Evolutionary conservation across 2,329 filamentous ascomycete species (phyloP).

Genomic region (Sporothrix schenckii): DNA sequence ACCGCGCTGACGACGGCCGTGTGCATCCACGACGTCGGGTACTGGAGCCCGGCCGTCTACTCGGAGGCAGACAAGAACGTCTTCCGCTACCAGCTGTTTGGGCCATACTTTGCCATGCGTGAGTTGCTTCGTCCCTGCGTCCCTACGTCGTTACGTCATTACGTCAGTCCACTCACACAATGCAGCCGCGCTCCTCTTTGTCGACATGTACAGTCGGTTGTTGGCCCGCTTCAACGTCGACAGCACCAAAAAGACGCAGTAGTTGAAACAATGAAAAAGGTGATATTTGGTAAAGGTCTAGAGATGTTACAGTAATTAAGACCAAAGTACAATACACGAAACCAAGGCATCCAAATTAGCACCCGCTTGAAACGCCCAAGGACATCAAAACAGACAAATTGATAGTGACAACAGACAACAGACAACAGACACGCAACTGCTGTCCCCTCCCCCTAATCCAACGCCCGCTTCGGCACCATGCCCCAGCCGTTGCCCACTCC

Average conservation of each 20-base stretch:
- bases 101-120: slow-evolving; percentile 58
- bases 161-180: not conserved
- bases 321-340: not conserved
- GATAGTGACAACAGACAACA: no score
- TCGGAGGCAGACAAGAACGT: slow-evolving; percentile 50
- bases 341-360: not conserved
- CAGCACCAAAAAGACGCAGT: slow-evolving; percentile 50
- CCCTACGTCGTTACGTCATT: no score
- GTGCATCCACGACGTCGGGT: slow-evolving; percentile 55
- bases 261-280: not conserved
- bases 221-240: slow-evolving; percentile 48
- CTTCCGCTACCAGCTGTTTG: slow-evolving; percentile 55
- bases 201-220: slow-evolving; percentile 60
- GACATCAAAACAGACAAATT: not conserved
- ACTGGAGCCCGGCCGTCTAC: slow-evolving; percentile 54
- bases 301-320: not conserved
- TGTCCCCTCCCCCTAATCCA: slow-evolving; percentile 39
- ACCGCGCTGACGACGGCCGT: slow-evolving; percentile 56
- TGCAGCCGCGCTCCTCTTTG: slow-evolving; percentile 53
- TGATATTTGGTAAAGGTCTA: not conserved
- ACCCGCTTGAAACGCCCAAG: slow-evolving; percentile 15
- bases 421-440: not conserved
- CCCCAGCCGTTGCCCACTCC: slow-evolving; percentile 62
- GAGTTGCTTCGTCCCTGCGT: slow-evolving; percentile 39
- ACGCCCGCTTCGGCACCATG: slow-evolving; percentile 53